Percentiles rank a stretch among this genome's conserved stretches.
phyloP scores from a whole-genome alignment of 108 stramenopile species.

The Chaetoceros tenuissimus region DNA sequence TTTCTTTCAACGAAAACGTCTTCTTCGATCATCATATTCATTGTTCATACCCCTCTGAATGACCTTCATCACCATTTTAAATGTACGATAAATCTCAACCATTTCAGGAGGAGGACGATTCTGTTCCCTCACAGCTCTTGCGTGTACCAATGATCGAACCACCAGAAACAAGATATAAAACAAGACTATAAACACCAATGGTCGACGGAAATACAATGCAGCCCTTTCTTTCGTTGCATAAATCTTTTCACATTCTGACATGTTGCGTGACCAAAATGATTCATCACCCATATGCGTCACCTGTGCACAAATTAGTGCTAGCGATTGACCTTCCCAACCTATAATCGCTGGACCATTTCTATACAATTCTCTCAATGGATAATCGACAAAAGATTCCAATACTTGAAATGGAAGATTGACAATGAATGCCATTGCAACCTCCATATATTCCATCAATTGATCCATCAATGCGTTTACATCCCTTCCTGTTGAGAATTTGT shows the following conservation, averaged over 20 bases:
- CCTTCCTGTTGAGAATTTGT: too few relatives aligned
- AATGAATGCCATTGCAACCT: too few relatives aligned
- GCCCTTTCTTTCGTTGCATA: conserved; percentile 44
- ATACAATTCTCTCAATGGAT: conserved; percentile 48
- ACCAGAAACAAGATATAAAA: conserved; percentile 16
- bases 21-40: too few relatives aligned
- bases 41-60: too few relatives aligned
- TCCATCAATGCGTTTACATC: too few relatives aligned
- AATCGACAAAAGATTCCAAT: conserved; percentile 17
- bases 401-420: too few relatives aligned
- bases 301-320: conserved; percentile 38
- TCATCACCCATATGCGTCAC: conserved; percentile 46
- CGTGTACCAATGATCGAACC: conserved; percentile 21
- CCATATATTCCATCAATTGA: too few relatives aligned
- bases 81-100: conserved; percentile 48
- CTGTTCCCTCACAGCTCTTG: conserved; percentile 12
- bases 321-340: conserved; percentile 47
- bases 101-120: conserved; percentile 35
- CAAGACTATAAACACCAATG: conserved; percentile 20
- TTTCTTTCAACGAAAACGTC: too few relatives aligned
- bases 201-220: conserved; percentile 32
- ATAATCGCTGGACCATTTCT: conserved; percentile 38
- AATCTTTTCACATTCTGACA: conserved; percentile 43
- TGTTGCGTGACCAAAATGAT: conserved; percentile 46
- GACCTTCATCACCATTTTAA: conserved; percentile 35